Evolutionary conservation across 2,329 filamentous ascomycete species (phyloP).

Genomic region (Talaromyces marneffei): DNA sequence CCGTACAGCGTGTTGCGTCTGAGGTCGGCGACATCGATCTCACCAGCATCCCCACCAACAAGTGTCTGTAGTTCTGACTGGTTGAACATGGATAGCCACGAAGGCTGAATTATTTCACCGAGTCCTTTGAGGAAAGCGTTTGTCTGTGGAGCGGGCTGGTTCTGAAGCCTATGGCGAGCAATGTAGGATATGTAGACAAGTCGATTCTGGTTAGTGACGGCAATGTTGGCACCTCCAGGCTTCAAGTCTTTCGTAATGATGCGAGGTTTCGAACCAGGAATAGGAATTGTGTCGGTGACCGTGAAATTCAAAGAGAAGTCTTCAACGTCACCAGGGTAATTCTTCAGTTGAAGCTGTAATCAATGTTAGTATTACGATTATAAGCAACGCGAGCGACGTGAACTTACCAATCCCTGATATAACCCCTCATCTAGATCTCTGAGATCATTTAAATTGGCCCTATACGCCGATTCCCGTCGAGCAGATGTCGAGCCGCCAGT

Average conservation of each 20-base stretch:
- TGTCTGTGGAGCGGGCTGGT: conserved; percentile 75
- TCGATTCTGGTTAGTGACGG: conserved; percentile 87
- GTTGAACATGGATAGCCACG: conserved; percentile 98
- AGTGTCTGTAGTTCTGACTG: conserved; percentile 90
- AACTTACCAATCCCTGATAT: conserved; percentile 71
- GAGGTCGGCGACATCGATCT: conserved; percentile 83
- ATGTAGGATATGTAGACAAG: conserved; percentile 93
- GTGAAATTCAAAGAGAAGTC: conserved; percentile 85
- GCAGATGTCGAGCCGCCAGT: conserved; percentile 59
- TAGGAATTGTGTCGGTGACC: conserved; percentile 62
- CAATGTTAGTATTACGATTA: not conserved
- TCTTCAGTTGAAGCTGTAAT: conserved; percentile 62
- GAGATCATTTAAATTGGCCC: conserved; percentile 90
- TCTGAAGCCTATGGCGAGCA: conserved; percentile 75
- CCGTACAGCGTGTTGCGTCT: conserved; percentile 79
- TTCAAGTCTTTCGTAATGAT: conserved; percentile 71
- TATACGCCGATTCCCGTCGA: conserved; percentile 66
- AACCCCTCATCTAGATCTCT: conserved; percentile 85
- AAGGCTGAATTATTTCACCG: conserved; percentile 78
- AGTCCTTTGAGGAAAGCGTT: conserved; percentile 82
- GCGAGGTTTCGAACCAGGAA: conserved; percentile 49
- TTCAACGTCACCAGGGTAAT: conserved; percentile 72
- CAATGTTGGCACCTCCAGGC: conserved; percentile 65
- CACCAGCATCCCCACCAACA: conserved; percentile 77
- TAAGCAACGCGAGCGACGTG: not conserved